These are phyloP conservation scores for Aspergillus uvarum DNA, from an alignment of 2,329 filamentous ascomycete genomes.

Conservation along the genomic window DNA sequence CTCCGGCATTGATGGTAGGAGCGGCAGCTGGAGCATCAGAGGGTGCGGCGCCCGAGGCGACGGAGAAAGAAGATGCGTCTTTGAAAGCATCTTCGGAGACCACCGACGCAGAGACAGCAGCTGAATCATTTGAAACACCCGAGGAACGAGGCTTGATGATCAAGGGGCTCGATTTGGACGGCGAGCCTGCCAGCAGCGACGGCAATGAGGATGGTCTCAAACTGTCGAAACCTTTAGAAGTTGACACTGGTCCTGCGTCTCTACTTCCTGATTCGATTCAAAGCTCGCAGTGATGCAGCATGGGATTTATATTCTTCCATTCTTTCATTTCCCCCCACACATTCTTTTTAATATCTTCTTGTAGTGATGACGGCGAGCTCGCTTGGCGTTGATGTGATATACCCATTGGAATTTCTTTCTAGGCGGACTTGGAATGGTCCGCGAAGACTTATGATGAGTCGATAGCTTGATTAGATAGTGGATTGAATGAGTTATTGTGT, in stretches of 20 bases:
- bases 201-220: slow-evolving; percentile 13
- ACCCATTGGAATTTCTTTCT: slow-evolving; percentile 33
- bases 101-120: slow-evolving; percentile 23
- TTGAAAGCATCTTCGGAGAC: background rate
- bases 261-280: slow-evolving; percentile 30
- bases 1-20: slow-evolving; percentile 76
- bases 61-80: background rate
- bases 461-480: background rate
- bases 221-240: slow-evolving; percentile 24
- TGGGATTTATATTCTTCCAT: background rate
- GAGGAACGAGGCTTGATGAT: slow-evolving; percentile 37
- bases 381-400: slow-evolving; percentile 43
- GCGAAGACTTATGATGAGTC: background rate
- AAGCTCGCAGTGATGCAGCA: slow-evolving; percentile 22
- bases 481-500: slow-evolving; percentile 16
- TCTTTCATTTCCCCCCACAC: background rate
- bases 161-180: slow-evolving; percentile 33
- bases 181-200: slow-evolving; percentile 20
- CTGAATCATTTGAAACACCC: slow-evolving; percentile 14
- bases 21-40: slow-evolving; percentile 23
- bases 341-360: slow-evolving; percentile 11
- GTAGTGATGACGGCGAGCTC: slow-evolving; percentile 4
- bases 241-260: slow-evolving; percentile 26
- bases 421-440: background rate
- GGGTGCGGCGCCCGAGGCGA: background rate